phyloP scores from a whole-genome alignment of 176 grass and related monocot species.

The Calamus simplicifolius region DNA sequence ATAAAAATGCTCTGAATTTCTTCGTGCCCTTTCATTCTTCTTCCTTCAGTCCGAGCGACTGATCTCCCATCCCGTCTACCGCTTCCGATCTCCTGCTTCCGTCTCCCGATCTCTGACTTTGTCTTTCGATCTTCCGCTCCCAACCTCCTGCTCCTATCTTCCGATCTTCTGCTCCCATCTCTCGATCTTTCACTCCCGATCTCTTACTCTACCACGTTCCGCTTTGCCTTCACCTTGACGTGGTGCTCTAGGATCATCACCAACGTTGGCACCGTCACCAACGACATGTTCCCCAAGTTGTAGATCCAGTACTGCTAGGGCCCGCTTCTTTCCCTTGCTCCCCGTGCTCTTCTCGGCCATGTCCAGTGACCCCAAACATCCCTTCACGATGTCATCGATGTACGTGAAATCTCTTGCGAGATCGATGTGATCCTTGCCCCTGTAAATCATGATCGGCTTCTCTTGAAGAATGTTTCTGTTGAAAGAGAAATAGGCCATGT shows the following conservation, averaged over 20 bases:
- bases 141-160: too few species aligned
- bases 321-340: slow-evolving; percentile 65
- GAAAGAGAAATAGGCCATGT: slow-evolving; percentile 97
- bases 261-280: slow-evolving; percentile 69
- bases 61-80: too few species aligned
- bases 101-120: too few species aligned
- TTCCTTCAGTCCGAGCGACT: too few species aligned
- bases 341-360: slow-evolving; percentile 68
- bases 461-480: slow-evolving; percentile 80
- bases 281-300: slow-evolving; percentile 78
- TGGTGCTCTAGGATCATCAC: slow-evolving; percentile 80
- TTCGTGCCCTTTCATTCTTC: too few species aligned
- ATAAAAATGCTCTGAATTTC: too few species aligned
- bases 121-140: too few species aligned
- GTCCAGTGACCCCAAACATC: slow-evolving; percentile 66
- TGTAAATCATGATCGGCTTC: slow-evolving; percentile 80
- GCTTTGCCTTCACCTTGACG: slow-evolving; percentile 64
- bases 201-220: slow-evolving; percentile 63
- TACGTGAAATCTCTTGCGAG: slow-evolving; percentile 80
- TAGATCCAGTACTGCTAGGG: slow-evolving; percentile 75
- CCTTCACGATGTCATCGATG: slow-evolving; percentile 92
- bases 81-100: too few species aligned
- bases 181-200: too few species aligned
- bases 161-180: too few species aligned
- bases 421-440: slow-evolving; percentile 54